A percentile compares a stretch with the other conserved stretches of the same genome.
Evolutionary conservation across 2,329 filamentous ascomycete species (phyloP).

Genomic region (Calonectria honghensis): DNA sequence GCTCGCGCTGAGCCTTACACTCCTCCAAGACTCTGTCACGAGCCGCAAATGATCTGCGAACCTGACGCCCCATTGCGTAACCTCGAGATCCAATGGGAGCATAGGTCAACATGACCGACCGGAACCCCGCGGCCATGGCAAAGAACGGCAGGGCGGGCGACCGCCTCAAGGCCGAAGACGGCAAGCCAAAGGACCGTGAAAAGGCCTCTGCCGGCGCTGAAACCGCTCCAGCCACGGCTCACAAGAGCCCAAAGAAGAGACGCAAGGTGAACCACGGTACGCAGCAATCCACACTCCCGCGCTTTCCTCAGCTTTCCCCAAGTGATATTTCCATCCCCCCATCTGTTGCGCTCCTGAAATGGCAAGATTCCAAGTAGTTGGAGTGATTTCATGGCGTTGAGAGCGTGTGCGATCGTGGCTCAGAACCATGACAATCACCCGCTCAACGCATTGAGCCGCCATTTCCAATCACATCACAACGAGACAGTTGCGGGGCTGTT

Average conservation of each 20-base stretch:
- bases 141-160: conserved; percentile 56
- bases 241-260: conserved; percentile 85
- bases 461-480: conserved; percentile 28
- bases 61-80: conserved; percentile 58
- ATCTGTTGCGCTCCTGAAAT: conserved; percentile 31
- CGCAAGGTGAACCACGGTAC: conserved; percentile 93
- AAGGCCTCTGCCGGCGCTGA: conserved; percentile 50
- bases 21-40: conserved; percentile 52
- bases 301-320: conserved; percentile 1
- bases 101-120: conserved; percentile 59
- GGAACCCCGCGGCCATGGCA: conserved; percentile 58
- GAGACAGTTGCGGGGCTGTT: conserved; percentile 41
- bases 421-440: conserved; percentile 37
- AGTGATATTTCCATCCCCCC: not conserved
- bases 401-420: conserved; percentile 43
- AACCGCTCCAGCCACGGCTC: conserved; percentile 49
- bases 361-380: conserved; percentile 27
- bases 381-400: conserved; percentile 38
- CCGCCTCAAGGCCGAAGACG: conserved; percentile 51
- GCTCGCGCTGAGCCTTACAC: conserved; percentile 52
- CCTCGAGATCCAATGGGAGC: conserved; percentile 59
- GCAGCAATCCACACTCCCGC: conserved; percentile 56
- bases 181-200: conserved; percentile 57
- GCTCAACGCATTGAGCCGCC: conserved; percentile 40
- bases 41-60: conserved; percentile 58